A percentile compares a stretch with the other conserved stretches of the same genome.
phyloP scores from a whole-genome alignment of 2,329 filamentous ascomycete genomes.

The Trichoderma koningiopsis region DNA sequence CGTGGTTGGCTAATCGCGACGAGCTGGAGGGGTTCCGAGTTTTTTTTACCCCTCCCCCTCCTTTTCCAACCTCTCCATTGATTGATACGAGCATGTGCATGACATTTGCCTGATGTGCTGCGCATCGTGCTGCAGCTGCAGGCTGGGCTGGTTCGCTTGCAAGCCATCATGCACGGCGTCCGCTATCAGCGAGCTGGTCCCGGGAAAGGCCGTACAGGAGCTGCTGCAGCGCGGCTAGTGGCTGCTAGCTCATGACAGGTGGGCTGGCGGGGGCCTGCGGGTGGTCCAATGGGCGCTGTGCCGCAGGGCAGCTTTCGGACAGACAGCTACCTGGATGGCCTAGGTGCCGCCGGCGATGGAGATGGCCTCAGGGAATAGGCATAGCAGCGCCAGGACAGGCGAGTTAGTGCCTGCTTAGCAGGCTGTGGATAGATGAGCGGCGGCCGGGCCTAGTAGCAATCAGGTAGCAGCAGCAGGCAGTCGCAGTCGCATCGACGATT shows the following conservation, averaged over 20 bases:
- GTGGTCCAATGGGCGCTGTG: neutral
- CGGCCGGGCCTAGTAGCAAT: neutral
- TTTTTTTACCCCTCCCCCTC: neutral
- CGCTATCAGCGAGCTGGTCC: conserved; percentile 5
- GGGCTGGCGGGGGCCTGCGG: neutral
- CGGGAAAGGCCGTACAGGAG: conserved; percentile 5
- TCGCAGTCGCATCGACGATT: neutral
- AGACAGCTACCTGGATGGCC: neutral
- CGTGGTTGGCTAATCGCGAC: conserved; percentile 8
- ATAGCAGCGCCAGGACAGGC: neutral
- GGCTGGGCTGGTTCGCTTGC: conserved; percentile 19
- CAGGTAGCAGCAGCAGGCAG: neutral
- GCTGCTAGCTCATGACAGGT: conserved; percentile 1
- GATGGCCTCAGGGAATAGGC: neutral
- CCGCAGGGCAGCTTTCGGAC: neutral
- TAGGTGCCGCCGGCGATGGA: neutral
- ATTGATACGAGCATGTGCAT: neutral
- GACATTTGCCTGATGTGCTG: conserved; percentile 22
- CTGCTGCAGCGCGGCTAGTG: neutral
- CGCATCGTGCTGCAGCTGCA: conserved; percentile 16
- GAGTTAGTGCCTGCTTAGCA: neutral
- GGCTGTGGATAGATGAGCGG: neutral
- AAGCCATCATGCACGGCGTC: conserved; percentile 18
- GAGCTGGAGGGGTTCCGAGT: conserved; percentile 18
- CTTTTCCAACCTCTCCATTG: neutral